Evolutionary conservation across 2,329 filamentous ascomycete species (phyloP).

Genomic region (Aureobasidium leucospermi): DNA sequence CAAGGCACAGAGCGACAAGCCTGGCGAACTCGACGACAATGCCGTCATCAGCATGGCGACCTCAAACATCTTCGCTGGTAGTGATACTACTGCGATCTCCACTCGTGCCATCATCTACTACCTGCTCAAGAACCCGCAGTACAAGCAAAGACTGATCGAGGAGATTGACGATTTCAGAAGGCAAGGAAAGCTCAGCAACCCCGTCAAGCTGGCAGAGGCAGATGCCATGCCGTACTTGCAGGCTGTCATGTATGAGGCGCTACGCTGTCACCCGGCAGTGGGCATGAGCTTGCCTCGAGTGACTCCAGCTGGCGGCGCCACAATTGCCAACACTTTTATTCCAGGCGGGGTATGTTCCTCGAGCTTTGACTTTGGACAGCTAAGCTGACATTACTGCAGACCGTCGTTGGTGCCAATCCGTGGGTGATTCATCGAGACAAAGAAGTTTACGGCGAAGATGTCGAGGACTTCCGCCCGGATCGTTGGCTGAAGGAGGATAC

Average conservation of each 20-base stretch:
- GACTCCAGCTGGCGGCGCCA: slow-evolving; percentile 30
- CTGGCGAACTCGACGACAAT: slow-evolving; percentile 29
- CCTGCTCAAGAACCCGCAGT: slow-evolving; percentile 28
- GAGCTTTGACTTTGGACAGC: not conserved
- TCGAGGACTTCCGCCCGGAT: slow-evolving; percentile 29
- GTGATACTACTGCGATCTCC: slow-evolving; percentile 38
- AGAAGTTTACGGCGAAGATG: slow-evolving; percentile 26
- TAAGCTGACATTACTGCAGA: slow-evolving; percentile 3
- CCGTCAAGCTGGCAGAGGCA: slow-evolving; percentile 26
- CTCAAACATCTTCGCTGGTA: slow-evolving; percentile 35
- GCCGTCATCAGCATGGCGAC: slow-evolving; percentile 32
- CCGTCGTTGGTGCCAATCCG: slow-evolving; percentile 26
- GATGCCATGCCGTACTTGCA: slow-evolving; percentile 35
- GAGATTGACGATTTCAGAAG: slow-evolving; percentile 27
- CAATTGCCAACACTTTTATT: slow-evolving; percentile 29
- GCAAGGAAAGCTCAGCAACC: slow-evolving; percentile 23
- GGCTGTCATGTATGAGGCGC: slow-evolving; percentile 38
- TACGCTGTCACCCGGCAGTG: slow-evolving; percentile 37
- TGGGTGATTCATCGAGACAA: slow-evolving; percentile 28
- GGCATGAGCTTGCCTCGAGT: slow-evolving; percentile 34
- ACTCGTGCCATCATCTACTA: slow-evolving; percentile 32
- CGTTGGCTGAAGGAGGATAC: slow-evolving; percentile 27
- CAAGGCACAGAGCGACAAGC: slow-evolving; percentile 30
- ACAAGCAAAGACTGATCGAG: slow-evolving; percentile 25
- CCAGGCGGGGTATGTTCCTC: slow-evolving; percentile 20